phyloP scores from a whole-genome alignment of 257 asterid genomes.

The Nicotiana sylvestris region DNA sequence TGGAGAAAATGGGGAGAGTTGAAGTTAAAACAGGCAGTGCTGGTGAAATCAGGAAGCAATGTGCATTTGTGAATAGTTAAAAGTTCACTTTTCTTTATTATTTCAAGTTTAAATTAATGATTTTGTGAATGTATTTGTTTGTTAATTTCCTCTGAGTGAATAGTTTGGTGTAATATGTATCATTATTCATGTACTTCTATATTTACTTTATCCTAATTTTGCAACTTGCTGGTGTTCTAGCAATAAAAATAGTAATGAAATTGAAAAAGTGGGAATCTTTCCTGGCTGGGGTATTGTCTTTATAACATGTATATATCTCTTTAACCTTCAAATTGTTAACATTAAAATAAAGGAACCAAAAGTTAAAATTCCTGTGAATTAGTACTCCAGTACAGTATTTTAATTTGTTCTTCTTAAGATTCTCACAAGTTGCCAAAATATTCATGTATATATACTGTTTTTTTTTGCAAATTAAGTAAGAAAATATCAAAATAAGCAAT shows the following conservation, averaged over 20 bases:
- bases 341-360: background rate
- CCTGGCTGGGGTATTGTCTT: background rate
- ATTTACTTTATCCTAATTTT: background rate
- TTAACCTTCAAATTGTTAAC: background rate
- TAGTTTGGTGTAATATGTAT: background rate
- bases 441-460: background rate
- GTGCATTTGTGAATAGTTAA: constrained; percentile 6
- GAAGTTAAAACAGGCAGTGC: constrained; percentile 11
- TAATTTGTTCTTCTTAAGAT: background rate
- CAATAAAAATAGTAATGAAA: background rate
- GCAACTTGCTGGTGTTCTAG: background rate
- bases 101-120: background rate
- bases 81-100: background rate
- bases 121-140: background rate
- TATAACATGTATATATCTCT: background rate
- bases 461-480: background rate
- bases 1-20: constrained; percentile 15
- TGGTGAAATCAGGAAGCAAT: constrained; percentile 11
- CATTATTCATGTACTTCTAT: background rate
- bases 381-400: background rate
- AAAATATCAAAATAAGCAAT: background rate
- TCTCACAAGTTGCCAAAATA: background rate
- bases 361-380: background rate
- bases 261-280: background rate
- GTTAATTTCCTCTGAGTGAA: background rate